These are phyloP conservation scores for Ogataea paraovalis DNA, from an alignment of 805 yeast species.

Conservation along the genomic window DNA sequence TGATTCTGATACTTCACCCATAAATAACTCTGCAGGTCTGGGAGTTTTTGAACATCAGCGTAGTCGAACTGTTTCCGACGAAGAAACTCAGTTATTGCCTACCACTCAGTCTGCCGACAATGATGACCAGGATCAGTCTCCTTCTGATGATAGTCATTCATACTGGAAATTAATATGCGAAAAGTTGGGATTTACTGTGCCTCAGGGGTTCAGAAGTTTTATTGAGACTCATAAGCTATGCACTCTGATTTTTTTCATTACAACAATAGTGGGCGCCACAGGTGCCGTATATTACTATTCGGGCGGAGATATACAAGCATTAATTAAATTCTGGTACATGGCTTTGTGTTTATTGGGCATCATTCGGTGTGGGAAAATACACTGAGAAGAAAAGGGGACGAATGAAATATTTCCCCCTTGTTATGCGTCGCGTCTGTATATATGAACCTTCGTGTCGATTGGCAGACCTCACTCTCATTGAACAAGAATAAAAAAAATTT, in stretches of 20 bases:
- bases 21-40: no score
- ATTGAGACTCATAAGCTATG: neutral
- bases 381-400: neutral
- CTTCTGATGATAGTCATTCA: neutral
- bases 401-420: neutral
- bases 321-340: neutral
- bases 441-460: neutral
- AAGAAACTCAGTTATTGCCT: no score
- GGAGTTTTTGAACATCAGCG: no score
- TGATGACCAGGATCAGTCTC: neutral
- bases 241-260: neutral
- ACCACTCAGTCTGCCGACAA: no score
- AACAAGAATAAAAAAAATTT: neutral
- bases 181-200: neutral
- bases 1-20: no score
- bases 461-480: neutral
- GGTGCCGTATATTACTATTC: neutral
- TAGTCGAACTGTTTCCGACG: no score
- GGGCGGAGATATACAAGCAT: neutral
- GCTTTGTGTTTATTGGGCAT: neutral
- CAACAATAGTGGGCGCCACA: neutral
- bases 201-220: neutral
- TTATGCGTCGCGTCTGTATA: neutral
- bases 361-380: neutral
- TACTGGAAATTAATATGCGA: neutral